Base-by-base conservation (phyloP, 1,284 basidiomycete species). In the Amylostereum chailletii region DNA sequence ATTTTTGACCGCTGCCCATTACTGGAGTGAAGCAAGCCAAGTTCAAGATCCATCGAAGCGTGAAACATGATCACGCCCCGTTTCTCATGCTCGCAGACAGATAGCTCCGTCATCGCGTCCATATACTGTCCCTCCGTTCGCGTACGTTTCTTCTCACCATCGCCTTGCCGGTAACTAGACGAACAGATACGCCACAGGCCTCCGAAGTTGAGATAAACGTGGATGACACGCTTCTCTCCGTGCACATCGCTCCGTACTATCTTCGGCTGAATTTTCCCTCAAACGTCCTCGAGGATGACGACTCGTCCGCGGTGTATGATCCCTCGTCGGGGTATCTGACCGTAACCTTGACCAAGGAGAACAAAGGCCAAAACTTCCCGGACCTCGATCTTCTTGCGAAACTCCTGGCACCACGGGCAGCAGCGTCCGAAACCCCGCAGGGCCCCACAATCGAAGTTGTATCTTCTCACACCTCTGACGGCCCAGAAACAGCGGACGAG, bases 231-330 rank as follows among this genome's bases (percentile, higher is more conserved):
- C 65, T 84, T 42, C 72, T 90, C 61, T 79, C 79, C n/a, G 66
- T 88, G 39, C 81, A 90, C 60, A 76, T 90, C 61, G 85, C 83
- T 53, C 87, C 87, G 3, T 91, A 90, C 61, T 90, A 85, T 59
- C 72, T 91, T 49, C 82, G 87, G 2, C 72, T 91, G 52, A 80
- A 79, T 58, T 86, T 91, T 80, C 52, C 60, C 27, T 55, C 59
- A 3, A 52, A 54, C 11, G 55, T 68, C 32, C 41, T 80, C 36
- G 87, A 90, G 56, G 87, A 90, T 56, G 83, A 87, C 51, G 64
- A 69, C 30, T 82, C 86, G 26, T 76, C 76, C 32, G 88, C 87
- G 1, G 61, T 69, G 55, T 91, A 90, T 60, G 83, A 90, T 62
- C 77, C 87, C 37, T 71, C 73, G 42, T 75, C 81, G 27, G 88